Conservation (phyloP, 495 filamentous ascomycete genomes). For the Ramalina peruviana region DNA sequence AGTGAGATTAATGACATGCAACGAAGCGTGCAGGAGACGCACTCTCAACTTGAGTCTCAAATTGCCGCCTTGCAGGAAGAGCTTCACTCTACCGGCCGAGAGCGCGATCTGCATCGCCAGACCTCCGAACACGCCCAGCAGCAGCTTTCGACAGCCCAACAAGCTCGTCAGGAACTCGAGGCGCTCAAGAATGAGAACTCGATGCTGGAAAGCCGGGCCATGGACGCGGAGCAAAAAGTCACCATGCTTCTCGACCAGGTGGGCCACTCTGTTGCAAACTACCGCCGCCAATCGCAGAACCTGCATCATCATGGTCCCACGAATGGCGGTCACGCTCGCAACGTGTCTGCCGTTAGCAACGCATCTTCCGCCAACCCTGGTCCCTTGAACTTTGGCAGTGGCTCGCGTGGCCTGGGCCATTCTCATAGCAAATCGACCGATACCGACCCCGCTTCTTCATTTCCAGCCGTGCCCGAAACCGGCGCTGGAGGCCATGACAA, state of each 20-base stretch:
- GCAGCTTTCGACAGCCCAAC: slow-evolving; percentile 42
- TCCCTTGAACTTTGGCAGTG: slow-evolving; percentile 9
- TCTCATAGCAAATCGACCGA: slow-evolving; percentile 21
- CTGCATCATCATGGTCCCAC: slow-evolving; percentile 19
- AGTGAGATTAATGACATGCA: slow-evolving; percentile 54
- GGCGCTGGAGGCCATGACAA: slow-evolving; percentile 11
- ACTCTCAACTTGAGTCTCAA: slow-evolving; percentile 54
- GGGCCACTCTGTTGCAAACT: slow-evolving; percentile 83
- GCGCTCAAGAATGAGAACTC: slow-evolving; percentile 70
- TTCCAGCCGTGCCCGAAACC: slow-evolving; percentile 32
- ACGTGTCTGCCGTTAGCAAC: slow-evolving; percentile 24
- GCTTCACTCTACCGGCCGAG: slow-evolving; percentile 45
- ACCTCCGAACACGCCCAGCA: slow-evolving; percentile 43
- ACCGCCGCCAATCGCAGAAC: slow-evolving; percentile 62
- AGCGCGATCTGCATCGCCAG: slow-evolving; percentile 49
- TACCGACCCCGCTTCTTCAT: slow-evolving; percentile 48
- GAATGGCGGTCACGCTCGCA: slow-evolving; percentile 13
- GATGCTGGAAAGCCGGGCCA: slow-evolving; percentile 62
- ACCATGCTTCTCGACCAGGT: slow-evolving; percentile 88
- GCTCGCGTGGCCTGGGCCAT: slow-evolving; percentile 8
- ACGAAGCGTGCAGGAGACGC: slow-evolving; percentile 47
- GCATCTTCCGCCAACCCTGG: slow-evolving; percentile 16
- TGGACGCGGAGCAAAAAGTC: slow-evolving; percentile 86
- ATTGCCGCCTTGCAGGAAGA: slow-evolving; percentile 52
- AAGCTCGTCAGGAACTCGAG: slow-evolving; percentile 56